A percentile compares a stretch with the other conserved stretches of the same genome.
Conservation (phyloP, 805 yeast species). For the Candida alai region DNA sequence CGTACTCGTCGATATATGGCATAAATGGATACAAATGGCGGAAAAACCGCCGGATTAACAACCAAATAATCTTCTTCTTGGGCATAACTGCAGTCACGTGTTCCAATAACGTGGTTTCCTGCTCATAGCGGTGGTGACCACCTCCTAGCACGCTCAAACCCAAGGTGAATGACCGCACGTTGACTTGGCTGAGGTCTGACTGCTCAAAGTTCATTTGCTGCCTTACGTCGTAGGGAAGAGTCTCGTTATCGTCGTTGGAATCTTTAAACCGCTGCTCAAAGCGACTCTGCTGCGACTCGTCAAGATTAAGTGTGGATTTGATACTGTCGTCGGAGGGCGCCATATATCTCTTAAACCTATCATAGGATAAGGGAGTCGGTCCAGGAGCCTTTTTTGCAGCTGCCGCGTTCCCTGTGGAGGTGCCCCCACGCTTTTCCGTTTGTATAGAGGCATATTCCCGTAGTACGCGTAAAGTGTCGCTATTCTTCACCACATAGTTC, state of each 20-base stretch:
- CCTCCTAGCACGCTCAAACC: conserved; percentile 16
- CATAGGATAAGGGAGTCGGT: too few species aligned
- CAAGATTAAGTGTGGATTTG: conserved; percentile 18
- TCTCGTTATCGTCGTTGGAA: conserved; percentile 27
- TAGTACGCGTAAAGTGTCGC: conserved; percentile 24
- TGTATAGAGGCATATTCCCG: conserved; percentile 24
- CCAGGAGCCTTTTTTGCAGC: conserved; percentile 1
- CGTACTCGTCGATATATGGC: conserved; percentile 60
- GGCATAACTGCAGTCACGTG: conserved; percentile 43
- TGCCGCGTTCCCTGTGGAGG: neutral
- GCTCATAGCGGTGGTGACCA: conserved; percentile 14
- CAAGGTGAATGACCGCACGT: conserved; percentile 13
- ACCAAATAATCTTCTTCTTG: conserved; percentile 47
- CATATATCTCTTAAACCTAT: conserved; percentile 9
- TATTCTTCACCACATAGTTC: conserved; percentile 31
- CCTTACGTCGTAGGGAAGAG: conserved; percentile 1
- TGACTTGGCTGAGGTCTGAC: neutral
- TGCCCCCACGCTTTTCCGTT: neutral
- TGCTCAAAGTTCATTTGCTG: neutral
- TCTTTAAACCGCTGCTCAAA: conserved; percentile 29
- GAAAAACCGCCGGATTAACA: conserved; percentile 54
- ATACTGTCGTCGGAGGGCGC: conserved; percentile 14
- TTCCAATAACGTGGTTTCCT: conserved; percentile 29
- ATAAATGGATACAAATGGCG: conserved; percentile 54
- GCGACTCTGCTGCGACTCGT: conserved; percentile 13